These are phyloP conservation scores for Rhodomyrtus tomentosa DNA, from an alignment of 345 rosid species.

Conservation along the genomic window DNA sequence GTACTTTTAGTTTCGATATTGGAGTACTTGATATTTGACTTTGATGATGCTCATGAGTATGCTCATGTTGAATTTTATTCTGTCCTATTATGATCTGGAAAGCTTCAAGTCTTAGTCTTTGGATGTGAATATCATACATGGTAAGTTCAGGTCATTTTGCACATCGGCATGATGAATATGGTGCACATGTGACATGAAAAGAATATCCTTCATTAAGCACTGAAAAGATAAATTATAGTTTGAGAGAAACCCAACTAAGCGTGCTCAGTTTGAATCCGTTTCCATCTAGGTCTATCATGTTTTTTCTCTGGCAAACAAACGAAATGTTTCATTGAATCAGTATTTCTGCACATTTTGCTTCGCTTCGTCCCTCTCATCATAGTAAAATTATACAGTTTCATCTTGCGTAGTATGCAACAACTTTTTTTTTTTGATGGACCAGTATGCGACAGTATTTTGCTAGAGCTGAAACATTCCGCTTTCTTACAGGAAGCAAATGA, in stretches of 20 bases:
- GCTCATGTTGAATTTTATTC: not conserved
- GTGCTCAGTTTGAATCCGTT: not conserved
- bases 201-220: not conserved
- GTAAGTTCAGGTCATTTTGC: not conserved
- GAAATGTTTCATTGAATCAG: not conserved
- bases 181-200: not conserved
- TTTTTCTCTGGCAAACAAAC: not conserved
- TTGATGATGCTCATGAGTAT: not conserved
- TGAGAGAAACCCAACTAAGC: not conserved
- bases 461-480: not conserved
- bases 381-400: not conserved
- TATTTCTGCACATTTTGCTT: not conserved
- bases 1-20: not conserved
- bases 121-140: not conserved
- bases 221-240: not conserved
- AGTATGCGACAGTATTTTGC: not conserved
- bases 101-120: not conserved
- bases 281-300: not conserved
- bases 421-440: not conserved
- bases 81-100: not conserved
- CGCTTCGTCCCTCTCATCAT: not conserved
- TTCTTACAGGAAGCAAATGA: constrained; percentile 67
- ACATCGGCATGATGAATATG: not conserved
- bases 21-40: not conserved
- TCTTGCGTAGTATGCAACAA: not conserved